Conservation (phyloP, 768 basidiomycete genomes). For the Amanita molliuscula region DNA sequence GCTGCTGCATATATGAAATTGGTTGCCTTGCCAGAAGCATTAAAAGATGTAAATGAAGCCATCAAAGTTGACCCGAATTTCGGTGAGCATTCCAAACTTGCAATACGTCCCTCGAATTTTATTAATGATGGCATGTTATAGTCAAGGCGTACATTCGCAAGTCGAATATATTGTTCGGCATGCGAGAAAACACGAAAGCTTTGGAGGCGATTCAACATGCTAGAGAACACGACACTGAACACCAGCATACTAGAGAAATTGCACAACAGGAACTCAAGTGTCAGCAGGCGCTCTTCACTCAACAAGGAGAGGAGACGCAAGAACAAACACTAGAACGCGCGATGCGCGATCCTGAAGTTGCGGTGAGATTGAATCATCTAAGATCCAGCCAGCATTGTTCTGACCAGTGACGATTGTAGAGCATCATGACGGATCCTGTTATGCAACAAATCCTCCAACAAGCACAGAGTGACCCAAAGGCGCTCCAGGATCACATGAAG, state of each 20-base stretch:
- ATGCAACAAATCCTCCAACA: constrained; percentile 96
- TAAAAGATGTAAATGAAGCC: constrained; percentile 92
- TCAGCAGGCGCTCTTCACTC: constrained; percentile 65
- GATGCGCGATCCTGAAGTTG: constrained; percentile 96
- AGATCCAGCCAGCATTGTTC: constrained; percentile 4
- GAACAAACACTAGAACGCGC: constrained; percentile 89
- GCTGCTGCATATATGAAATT: constrained; percentile 98
- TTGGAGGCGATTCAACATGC: constrained; percentile 78
- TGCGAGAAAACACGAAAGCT: constrained; percentile 88
- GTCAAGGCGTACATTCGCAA: constrained; percentile 97
- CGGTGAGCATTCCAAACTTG: constrained; percentile 30
- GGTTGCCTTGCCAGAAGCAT: constrained; percentile 84
- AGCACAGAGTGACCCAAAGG: constrained; percentile 80
- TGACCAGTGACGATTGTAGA: constrained; percentile 25
- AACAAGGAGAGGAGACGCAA: constrained; percentile 79
- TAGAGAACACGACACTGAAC: constrained; percentile 64
- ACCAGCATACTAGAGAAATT: constrained; percentile 80
- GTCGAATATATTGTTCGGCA: constrained; percentile 69
- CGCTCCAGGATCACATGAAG: constrained; percentile 94
- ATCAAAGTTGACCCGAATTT: constrained; percentile 87
- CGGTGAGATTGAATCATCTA: constrained; percentile 37
- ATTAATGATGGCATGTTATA: constrained; percentile 14
- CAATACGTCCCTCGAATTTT: neutral
- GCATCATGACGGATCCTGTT: constrained; percentile 81
- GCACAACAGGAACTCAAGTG: constrained; percentile 70